Conservation (phyloP, 164 flowering plant genomes). For the Annona cherimola region DNA sequence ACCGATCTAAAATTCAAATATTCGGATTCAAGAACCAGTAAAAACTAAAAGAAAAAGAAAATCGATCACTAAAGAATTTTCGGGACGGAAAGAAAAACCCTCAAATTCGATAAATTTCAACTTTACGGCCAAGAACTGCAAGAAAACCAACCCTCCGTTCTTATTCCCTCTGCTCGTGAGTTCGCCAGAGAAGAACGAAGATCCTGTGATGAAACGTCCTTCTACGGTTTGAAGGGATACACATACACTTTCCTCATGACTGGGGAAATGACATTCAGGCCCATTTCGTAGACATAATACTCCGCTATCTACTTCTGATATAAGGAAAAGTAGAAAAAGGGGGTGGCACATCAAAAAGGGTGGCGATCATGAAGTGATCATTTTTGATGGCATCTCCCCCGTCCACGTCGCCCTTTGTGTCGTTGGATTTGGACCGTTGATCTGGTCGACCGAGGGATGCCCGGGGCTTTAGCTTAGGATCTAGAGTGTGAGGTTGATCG, state of each 20-base stretch:
- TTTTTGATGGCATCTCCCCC: neutral
- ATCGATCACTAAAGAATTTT: neutral
- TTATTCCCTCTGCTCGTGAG: neutral
- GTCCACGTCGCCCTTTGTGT: neutral
- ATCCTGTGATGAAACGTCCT: neutral
- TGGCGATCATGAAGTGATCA: neutral
- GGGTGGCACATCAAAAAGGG: neutral
- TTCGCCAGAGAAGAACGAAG: neutral
- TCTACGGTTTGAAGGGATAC: neutral
- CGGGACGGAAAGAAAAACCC: neutral
- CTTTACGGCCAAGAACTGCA: neutral
- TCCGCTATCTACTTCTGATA: neutral
- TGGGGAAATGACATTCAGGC: neutral
- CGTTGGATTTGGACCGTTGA: no score
- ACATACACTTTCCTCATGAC: neutral
- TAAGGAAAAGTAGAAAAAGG: neutral
- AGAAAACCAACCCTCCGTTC: neutral
- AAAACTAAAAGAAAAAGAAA: neutral
- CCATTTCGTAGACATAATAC: neutral
- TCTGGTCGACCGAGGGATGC: neutral
- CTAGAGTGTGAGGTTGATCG: neutral
- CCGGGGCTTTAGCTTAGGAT: neutral
- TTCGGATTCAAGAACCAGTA: constrained; percentile 2
- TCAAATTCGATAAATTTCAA: neutral
- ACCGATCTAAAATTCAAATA: constrained; percentile 4